A percentile compares a stretch with the other conserved stretches of the same genome.
phyloP scores from a whole-genome alignment of 768 basidiomycete species.

The Russula vinacea region DNA sequence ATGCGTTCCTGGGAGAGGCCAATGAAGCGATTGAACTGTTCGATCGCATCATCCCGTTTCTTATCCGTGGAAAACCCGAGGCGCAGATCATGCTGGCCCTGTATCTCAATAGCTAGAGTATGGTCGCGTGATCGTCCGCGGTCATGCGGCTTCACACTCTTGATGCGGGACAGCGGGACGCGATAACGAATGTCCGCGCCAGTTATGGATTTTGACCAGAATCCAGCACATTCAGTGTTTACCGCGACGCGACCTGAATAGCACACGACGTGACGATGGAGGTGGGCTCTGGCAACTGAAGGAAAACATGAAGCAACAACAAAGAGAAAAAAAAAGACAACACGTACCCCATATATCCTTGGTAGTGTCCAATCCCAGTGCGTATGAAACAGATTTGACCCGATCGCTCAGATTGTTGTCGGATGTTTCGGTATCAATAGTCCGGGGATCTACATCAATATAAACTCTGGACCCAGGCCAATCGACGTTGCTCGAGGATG shows the following conservation, averaged over 20 bases:
- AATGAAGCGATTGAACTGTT: slow-evolving; percentile 18
- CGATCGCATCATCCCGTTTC: slow-evolving; percentile 22
- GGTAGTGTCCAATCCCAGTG: slow-evolving; percentile 23
- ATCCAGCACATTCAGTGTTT: slow-evolving; percentile 23
- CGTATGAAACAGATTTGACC: slow-evolving; percentile 12
- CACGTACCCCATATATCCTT: slow-evolving; percentile 27
- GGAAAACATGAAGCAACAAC: neutral
- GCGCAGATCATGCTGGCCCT: slow-evolving; percentile 21
- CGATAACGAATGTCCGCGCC: slow-evolving; percentile 26
- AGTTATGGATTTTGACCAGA: slow-evolving; percentile 27
- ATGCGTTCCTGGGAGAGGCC: slow-evolving; percentile 7
- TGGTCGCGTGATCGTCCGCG: slow-evolving; percentile 10
- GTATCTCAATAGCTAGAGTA: slow-evolving; percentile 17
- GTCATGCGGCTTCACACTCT: slow-evolving; percentile 14
- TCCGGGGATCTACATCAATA: slow-evolving; percentile 22
- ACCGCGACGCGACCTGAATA: slow-evolving; percentile 25
- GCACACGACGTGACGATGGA: slow-evolving; percentile 21
- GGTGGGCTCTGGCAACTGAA: slow-evolving; percentile 22
- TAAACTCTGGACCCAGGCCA: slow-evolving; percentile 26
- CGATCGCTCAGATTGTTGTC: slow-evolving; percentile 16
- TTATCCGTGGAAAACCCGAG: slow-evolving; percentile 21
- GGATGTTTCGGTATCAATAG: neutral
- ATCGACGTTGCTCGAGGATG: neutral
- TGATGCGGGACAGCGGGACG: slow-evolving; percentile 22
- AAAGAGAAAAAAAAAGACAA: neutral